phyloP scores from a whole-genome alignment of 2,329 filamentous ascomycete genomes.

The Hypoxylon sp. region DNA sequence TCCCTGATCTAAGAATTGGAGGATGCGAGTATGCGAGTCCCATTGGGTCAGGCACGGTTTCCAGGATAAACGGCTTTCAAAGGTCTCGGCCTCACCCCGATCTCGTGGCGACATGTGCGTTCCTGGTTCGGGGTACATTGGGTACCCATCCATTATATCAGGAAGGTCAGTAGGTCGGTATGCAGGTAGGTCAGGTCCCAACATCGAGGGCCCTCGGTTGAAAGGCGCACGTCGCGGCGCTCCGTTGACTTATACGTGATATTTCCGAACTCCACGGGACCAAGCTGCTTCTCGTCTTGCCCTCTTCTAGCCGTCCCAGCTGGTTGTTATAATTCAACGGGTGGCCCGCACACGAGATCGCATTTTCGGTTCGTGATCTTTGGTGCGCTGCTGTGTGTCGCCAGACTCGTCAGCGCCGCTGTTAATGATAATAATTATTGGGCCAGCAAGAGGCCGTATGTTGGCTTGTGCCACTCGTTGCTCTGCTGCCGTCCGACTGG shows the following conservation, averaged over 20 bases:
- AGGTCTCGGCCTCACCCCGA: conserved; percentile 34
- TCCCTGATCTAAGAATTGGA: conserved; percentile 21
- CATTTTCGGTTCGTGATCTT: conserved; percentile 19
- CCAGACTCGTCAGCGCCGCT: background rate
- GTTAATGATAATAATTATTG: conserved; percentile 17
- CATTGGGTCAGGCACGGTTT: conserved; percentile 33
- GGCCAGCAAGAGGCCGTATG: conserved; percentile 1
- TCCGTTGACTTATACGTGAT: conserved; percentile 31
- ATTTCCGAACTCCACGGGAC: conserved; percentile 5
- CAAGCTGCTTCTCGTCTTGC: conserved; percentile 12
- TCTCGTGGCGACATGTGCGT: conserved; percentile 37
- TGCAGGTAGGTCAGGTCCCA: conserved; percentile 32
- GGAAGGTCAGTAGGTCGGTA: conserved; percentile 42
- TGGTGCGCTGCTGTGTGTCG: conserved; percentile 9
- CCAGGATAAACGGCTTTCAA: background rate
- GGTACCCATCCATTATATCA: conserved; percentile 32
- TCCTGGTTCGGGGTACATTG: conserved; percentile 18
- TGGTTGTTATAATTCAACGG: conserved; percentile 26
- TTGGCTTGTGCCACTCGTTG: background rate
- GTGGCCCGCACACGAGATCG: conserved; percentile 13
- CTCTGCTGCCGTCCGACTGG: background rate
- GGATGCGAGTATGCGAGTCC: background rate
- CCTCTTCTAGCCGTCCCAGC: conserved; percentile 7
- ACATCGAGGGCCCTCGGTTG: background rate
- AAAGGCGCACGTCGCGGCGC: conserved; percentile 14